Base-by-base conservation (phyloP, 2,329 filamentous ascomycete genomes). In the Penicillium vulpinum region DNA sequence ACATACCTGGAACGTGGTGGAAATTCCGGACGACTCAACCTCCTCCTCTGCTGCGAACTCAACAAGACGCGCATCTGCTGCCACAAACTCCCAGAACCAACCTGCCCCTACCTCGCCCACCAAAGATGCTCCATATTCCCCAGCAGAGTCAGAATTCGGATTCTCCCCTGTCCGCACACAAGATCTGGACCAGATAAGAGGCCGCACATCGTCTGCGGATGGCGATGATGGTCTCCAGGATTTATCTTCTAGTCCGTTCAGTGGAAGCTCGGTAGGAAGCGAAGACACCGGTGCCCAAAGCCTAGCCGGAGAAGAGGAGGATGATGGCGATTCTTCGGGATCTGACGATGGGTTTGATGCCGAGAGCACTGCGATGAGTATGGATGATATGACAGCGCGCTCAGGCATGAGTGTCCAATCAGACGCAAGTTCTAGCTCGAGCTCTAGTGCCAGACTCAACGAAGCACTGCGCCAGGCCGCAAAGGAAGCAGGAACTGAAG, bases 1-100 rank as follows among this genome's bases (percentile, higher is more conserved):
- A 35, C 94, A 99, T 72, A 99, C 94, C 0, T 97, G 96, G 83
- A 92, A 97, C 70, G 92, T 94, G 54, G 85, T 97, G 43, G 93
- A 97, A 69, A 89, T 92, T 61, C 83, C 87, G 71, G 91, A 92
- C 69, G 92, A 97, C 71, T 91, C 91, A 21, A 95, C 92, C 1
- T 89, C 88, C 15, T 87, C 86, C 11, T 88, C 86, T 7, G 82
- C 84, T 8, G 89, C 89, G 0, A 90, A 93, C 62, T 86, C 87
- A 11, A 91, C 89, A 13, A 81, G 91, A 64, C 84, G 90, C 60
- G 85, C 87, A 51, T 94, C 91, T 4, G 85, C 83, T 15, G 72
- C 83, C 29, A 79, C 81, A 22, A 68, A 67, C 26, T 46, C 73
- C 70, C 58, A 54, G 58, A 70, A 63, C 24, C 57, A 46, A 62